Evolutionary conservation across 2,329 filamentous ascomycete genomes (phyloP), one percentile per base, ranked within the genome.

Genomic region (Colletotrichum australisinense): DNA sequence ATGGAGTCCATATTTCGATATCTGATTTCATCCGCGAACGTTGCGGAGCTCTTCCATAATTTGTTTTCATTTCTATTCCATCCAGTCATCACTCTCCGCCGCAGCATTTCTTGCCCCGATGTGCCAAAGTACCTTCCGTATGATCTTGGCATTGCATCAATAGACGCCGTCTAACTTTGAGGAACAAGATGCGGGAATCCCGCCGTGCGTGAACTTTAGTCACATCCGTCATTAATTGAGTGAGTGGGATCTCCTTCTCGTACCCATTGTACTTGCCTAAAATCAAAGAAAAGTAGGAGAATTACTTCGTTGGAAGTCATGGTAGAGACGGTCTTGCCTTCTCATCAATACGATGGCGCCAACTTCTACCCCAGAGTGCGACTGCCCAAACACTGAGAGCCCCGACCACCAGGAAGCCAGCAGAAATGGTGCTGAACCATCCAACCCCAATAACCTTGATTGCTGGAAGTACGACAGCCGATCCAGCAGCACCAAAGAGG

Each of bases 361-460:
- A 73, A 22, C 35, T 57, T 24, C 53, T 69, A 3, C 70, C 70
- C 70, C 70, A 73, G 28, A 73, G 46, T 19, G 70, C 67, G 9
- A 73, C 70, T 26, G 70, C 59, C 70, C 67, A 73, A 16, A 73
- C 67, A 16, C 70, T 11, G 26, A 56, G 4, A 1, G 70, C 86
- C 22, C 76, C 72, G 12, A 72, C 28, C 5, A 67, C 24, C 56
- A 74, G 35, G 16, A 74, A 73, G 14, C 28, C 56, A 24, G 67
- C 78, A n/a, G 83, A 84, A 72, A 95, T 92, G 1, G 93, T 95
- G 62, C 89, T 92, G 80, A 95, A 95, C 93, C 93, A 95, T 0
- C 94, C 94, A 0, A 96, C 91, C 4, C 94, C 94, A 67, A 97
- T 92, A 35, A 82, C 84, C 73, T 95, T 85, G n/a, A 95, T 88